Percentiles rank a stretch among this genome's conserved stretches.
These are phyloP conservation scores for Plasmodium inui DNA, from an alignment of 169 alveolate species.

Conservation along the genomic window DNA sequence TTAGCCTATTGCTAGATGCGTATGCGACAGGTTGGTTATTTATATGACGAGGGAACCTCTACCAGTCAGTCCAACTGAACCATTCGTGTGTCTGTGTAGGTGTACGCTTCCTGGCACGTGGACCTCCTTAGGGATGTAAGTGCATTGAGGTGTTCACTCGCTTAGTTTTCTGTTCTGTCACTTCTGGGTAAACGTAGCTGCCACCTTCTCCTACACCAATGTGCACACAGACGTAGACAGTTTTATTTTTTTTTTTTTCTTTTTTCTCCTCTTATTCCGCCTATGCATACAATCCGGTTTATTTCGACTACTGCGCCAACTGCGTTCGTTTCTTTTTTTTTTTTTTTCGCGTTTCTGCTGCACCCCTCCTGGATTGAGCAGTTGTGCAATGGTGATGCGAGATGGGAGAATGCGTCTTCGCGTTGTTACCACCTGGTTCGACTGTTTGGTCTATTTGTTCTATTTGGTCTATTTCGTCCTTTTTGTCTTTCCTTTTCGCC, in stretches of 20 bases:
- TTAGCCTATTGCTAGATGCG: neutral
- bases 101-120: neutral
- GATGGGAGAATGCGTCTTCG: neutral
- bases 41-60: neutral
- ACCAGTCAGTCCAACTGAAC: neutral
- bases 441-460: neutral
- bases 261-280: neutral
- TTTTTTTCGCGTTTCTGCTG: neutral
- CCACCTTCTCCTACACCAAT: neutral
- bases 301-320: neutral
- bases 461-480: too few relatives aligned
- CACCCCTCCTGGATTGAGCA: neutral
- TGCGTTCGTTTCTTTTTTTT: neutral
- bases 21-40: neutral
- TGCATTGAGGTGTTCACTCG: neutral
- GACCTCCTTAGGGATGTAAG: neutral
- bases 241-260: neutral
- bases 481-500: neutral
- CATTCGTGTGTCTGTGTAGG: neutral
- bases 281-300: too few relatives aligned
- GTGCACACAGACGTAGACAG: neutral
- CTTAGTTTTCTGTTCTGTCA: neutral
- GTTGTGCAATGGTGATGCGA: neutral
- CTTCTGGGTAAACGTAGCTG: neutral
- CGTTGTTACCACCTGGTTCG: neutral